Evolutionary conservation across 257 asterid genomes (phyloP).

Genomic region (Solanum stenotomum): DNA sequence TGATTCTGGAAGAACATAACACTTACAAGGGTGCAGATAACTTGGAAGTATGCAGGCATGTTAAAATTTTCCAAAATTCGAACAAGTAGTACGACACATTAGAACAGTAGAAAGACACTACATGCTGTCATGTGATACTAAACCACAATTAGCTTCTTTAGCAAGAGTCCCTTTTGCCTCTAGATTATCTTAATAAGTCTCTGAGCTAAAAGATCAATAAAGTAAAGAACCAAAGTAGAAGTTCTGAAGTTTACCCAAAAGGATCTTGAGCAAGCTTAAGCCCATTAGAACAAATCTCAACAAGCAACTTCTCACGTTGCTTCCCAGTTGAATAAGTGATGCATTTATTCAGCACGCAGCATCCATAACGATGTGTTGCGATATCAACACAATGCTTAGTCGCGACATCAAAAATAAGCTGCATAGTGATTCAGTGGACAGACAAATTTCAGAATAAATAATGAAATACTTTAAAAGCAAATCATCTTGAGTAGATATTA

Average conservation of each 20-base stretch:
- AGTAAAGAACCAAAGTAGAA: neutral
- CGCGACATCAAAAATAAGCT: conserved; percentile 33
- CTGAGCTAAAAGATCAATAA: neutral
- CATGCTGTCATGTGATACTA: neutral
- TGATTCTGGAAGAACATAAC: neutral
- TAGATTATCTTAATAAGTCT: neutral
- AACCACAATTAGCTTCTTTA: neutral
- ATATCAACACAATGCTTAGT: conserved; percentile 24
- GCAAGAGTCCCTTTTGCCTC: neutral
- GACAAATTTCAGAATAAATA: neutral
- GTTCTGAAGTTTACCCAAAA: conserved; percentile 48
- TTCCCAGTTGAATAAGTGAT: conserved; percentile 48
- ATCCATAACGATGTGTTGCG: conserved; percentile 39
- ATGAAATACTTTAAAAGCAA: neutral
- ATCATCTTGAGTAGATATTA: neutral
- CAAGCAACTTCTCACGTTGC: conserved; percentile 47
- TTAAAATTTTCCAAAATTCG: neutral
- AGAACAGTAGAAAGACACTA: neutral
- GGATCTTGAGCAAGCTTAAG: conserved; percentile 85
- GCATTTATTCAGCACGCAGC: conserved; percentile 36
- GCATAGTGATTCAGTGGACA: neutral
- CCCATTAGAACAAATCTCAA: conserved; percentile 52
- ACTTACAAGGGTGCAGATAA: neutral
- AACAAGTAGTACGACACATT: neutral
- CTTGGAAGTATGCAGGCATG: neutral